Percentiles rank a stretch among this genome's conserved stretches.
These are phyloP conservation scores for Colletotrichum gigasporum DNA, from an alignment of 2,329 filamentous ascomycete genomes.

Conservation along the genomic window DNA sequence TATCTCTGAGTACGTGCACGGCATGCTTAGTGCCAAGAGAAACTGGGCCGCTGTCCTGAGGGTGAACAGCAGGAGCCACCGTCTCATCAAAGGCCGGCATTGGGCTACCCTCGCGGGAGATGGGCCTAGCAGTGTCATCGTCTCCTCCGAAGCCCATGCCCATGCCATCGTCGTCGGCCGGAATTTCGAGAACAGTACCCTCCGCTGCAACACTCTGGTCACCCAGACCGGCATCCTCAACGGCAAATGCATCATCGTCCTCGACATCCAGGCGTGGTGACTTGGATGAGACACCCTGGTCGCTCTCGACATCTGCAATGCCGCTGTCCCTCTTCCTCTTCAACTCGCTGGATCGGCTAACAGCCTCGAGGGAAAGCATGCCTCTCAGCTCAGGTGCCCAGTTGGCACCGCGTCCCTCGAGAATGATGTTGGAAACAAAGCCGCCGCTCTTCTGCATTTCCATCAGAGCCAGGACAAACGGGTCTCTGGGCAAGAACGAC, in stretches of 20 bases:
- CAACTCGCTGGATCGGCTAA: slow-evolving; percentile 79
- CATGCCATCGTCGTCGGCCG: slow-evolving; percentile 64
- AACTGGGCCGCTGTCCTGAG: slow-evolving; percentile 85
- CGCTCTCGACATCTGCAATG: slow-evolving; percentile 79
- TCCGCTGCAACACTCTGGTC: slow-evolving; percentile 63
- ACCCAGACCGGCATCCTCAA: slow-evolving; percentile 61
- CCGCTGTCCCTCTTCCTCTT: slow-evolving; percentile 96
- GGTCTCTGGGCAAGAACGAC: slow-evolving; percentile 86
- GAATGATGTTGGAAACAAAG: slow-evolving; percentile 88
- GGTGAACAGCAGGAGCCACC: slow-evolving; percentile 77
- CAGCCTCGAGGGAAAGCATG: slow-evolving; percentile 87
- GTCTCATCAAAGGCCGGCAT: slow-evolving; percentile 81
- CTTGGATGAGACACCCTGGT: slow-evolving; percentile 67
- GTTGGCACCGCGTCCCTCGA: slow-evolving; percentile 77
- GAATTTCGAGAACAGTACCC: slow-evolving; percentile 72
- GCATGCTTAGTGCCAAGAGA: slow-evolving; percentile 94
- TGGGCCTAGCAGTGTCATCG: slow-evolving; percentile 54
- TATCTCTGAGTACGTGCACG: slow-evolving; percentile 90
- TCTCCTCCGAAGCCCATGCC: slow-evolving; percentile 50
- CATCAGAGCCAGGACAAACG: slow-evolving; percentile 85
- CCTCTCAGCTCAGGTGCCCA: slow-evolving; percentile 95
- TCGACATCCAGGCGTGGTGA: slow-evolving; percentile 75
- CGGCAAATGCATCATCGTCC: slow-evolving; percentile 68
- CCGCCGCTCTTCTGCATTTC: slow-evolving; percentile 91
- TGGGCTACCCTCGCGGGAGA: slow-evolving; percentile 52